Conservation (phyloP, 2,329 filamentous ascomycete genomes). For the Cladosporium colombiae region DNA sequence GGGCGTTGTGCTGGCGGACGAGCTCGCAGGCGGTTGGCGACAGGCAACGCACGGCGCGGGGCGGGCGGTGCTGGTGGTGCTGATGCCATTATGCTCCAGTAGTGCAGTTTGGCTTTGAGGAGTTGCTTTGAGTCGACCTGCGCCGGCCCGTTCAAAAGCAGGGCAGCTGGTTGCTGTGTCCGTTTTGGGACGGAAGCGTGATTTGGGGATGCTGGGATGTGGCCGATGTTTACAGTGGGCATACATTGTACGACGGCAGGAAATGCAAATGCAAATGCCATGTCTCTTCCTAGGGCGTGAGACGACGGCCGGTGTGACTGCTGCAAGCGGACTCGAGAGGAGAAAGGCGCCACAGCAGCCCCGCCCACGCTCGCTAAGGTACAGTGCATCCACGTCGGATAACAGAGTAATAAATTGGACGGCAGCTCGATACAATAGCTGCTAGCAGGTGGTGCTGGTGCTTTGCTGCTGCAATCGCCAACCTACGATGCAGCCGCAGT, state of each 20-base stretch:
- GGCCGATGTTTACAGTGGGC: neutral
- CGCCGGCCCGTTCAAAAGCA: constrained; percentile 5
- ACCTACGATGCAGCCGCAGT: neutral
- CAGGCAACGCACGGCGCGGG: neutral
- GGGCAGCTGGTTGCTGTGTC: neutral
- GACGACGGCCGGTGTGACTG: constrained; percentile 8
- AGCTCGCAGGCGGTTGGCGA: neutral
- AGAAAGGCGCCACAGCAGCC: neutral
- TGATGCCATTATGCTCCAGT: neutral
- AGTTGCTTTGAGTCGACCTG: neutral
- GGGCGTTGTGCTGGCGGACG: neutral
- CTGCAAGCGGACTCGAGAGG: neutral
- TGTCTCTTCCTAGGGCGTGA: neutral
- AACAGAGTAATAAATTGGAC: neutral
- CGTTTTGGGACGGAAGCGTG: neutral
- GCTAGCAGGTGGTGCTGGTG: neutral
- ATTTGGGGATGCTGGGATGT: neutral
- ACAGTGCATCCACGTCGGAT: neutral
- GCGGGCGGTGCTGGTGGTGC: neutral
- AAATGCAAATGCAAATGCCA: neutral
- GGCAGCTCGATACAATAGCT: neutral
- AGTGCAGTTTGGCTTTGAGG: neutral
- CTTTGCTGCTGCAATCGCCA: neutral
- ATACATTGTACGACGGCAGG: neutral
- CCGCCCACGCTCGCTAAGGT: constrained; percentile 6